Evolutionary conservation across 176 grass and related monocot genomes (phyloP).

Genomic region (Musa beccarii): DNA sequence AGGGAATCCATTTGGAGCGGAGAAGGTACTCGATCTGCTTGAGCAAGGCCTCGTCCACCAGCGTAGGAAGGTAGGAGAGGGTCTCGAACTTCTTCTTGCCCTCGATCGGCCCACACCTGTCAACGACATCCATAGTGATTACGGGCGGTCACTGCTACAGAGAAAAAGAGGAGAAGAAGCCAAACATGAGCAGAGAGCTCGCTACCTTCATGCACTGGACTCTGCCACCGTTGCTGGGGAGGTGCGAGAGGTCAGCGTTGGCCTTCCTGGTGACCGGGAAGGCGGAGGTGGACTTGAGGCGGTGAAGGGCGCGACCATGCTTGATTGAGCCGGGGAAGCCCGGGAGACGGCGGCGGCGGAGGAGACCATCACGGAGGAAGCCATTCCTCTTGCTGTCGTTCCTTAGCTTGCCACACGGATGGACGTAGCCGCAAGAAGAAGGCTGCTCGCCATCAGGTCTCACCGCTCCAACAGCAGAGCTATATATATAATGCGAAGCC

Average conservation of each 20-base stretch:
- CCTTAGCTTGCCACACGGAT: background rate
- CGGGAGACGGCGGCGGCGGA: slow-evolving; percentile 27
- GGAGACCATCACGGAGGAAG: slow-evolving; percentile 45
- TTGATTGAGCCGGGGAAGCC: slow-evolving; percentile 22
- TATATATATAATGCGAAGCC: slow-evolving; percentile 4
- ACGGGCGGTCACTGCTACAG: no score
- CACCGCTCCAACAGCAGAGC: background rate
- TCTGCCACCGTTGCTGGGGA: slow-evolving; percentile 50
- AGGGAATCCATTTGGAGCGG: slow-evolving; percentile 48
- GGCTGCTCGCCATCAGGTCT: background rate
- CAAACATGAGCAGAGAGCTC: no score
- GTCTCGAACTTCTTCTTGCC: slow-evolving; percentile 79
- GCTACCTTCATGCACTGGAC: slow-evolving; percentile 76
- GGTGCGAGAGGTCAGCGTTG: slow-evolving; percentile 19
- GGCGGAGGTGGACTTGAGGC: slow-evolving; percentile 35
- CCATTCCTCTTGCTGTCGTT: slow-evolving; percentile 25
- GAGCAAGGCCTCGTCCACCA: slow-evolving; percentile 33
- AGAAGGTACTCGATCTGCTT: slow-evolving; percentile 78
- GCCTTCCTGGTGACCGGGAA: slow-evolving; percentile 28
- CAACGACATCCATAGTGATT: no score
- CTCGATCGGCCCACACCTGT: slow-evolving; percentile 57
- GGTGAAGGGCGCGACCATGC: slow-evolving; percentile 36
- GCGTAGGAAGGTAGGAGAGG: slow-evolving; percentile 58
- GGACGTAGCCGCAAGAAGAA: background rate
- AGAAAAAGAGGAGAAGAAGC: no score